phyloP scores from a whole-genome alignment of 805 yeast species.

The Yamadazyma endophytica region DNA sequence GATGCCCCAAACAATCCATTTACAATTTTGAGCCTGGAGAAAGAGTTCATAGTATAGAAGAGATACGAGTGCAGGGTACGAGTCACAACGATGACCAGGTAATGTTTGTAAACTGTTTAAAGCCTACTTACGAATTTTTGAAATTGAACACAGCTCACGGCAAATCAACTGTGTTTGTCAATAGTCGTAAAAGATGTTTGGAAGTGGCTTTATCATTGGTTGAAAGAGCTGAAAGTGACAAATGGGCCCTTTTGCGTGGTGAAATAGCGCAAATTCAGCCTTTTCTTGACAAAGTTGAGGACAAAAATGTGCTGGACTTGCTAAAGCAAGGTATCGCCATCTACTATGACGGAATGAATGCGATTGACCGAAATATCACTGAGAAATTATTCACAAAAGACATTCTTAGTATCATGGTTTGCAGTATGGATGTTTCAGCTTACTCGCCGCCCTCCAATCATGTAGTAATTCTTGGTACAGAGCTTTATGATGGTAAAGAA shows the following conservation, averaged over 20 bases:
- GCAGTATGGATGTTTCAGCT: constrained; percentile 53
- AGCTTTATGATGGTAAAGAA: constrained; percentile 66
- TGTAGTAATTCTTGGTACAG: constrained; percentile 69
- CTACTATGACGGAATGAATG: constrained; percentile 53
- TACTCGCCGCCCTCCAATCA: constrained; percentile 47
- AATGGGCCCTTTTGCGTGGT: constrained; percentile 34
- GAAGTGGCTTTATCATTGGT: constrained; percentile 19
- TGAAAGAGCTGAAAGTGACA: constrained; percentile 46
- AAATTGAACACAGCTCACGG: constrained; percentile 15
- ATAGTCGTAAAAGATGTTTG: constrained; percentile 1
- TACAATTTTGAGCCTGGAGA: constrained; percentile 70
- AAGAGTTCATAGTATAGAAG: constrained; percentile 51
- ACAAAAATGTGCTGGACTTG: constrained; percentile 39
- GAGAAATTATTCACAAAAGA: constrained; percentile 49
- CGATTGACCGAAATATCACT: constrained; percentile 51
- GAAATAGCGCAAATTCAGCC: constrained; percentile 37
- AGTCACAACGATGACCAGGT: constrained; percentile 35
- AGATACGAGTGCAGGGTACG: constrained; percentile 51
- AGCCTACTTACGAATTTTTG: constrained; percentile 44
- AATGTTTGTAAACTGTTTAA: constrained; percentile 44
- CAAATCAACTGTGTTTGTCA: constrained; percentile 7
- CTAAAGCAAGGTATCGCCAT: constrained; percentile 62
- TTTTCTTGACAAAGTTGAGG: constrained; percentile 42
- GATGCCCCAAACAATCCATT: constrained; percentile 54
- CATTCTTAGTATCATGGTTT: constrained; percentile 53